Evolutionary conservation across 805 yeast genomes (phyloP), one percentile per base, ranked within the genome.

Genomic region (Metschnikowia picachoensis): DNA sequence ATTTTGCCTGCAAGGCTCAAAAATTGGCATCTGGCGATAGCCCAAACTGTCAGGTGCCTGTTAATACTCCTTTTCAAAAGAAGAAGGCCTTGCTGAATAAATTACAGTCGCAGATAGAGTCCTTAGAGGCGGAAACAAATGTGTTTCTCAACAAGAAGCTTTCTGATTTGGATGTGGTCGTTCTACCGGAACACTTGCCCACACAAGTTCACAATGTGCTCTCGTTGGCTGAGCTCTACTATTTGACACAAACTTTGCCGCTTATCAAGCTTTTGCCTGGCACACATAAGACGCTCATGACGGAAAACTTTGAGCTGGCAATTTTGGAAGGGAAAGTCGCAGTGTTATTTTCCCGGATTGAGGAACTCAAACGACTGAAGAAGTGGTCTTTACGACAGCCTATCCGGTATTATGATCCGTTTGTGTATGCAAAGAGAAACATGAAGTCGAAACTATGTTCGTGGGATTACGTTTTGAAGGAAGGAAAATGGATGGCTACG

Each of bases 381-480:
- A 82, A 87, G 57, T 94, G 99, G 98, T 84, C 96, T 17, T 70
- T 94, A 43, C 75, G 95, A 43, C 99, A 94, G 62, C 96, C 95
- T 0, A 72, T 77, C 43, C 76, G 78, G 51, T 84, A 75, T 57
- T 59, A 73, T 11, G 95, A 88, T 53, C 97, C 98, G 0, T 78
- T 78, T 50, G 46, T 57, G 3, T 59, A 57, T 37, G 45, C 54
- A 7, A 60, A 55, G 25, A 34, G 49, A 25, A 58, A 61, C 46
- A 55, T 44, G 30, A 54, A 52, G 41, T 62, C 69, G 12, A 60
- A 60, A n/a, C 68, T 72, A 29, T 68, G 81, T 3, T 91, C 87
- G 52, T 81, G 95, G 88, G 92, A 85, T 55, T 66, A 76, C 47
- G 51, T 92, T 20, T 51, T 94, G 5, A 79, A 80, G 20, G 99